Evolutionary conservation across 257 asterid species (phyloP), one percentile per base, ranked within the genome.

Genomic region (Coffea canephora): DNA sequence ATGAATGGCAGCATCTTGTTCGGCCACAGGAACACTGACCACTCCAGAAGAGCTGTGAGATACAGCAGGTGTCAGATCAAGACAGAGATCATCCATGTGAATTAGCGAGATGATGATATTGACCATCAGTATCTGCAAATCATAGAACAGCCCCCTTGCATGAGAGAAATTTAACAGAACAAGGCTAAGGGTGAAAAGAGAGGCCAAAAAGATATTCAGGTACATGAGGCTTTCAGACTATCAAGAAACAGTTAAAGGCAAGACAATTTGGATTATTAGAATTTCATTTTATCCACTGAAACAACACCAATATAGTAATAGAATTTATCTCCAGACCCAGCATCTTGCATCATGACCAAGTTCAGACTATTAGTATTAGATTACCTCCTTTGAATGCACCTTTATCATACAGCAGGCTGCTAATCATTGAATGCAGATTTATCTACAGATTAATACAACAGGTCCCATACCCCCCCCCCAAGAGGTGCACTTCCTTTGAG

Each of bases 91-190:
- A 90, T 92, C 97, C 94, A 95, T 92, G 84, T 93, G 89, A 73
- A 95, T 87, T 75, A 93, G 97, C 73, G 99, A 93, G 76, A 92
- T 88, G 79, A 91, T 85, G 78, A 92, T 89, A 87, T 92, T 95
- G 90, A 90, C 97, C 94, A 88, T 84, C 85, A 93, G 86, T 88
- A 95, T 86, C 98, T 95, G 97, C 92, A 91, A 71, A 48, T 19
- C 39, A 74, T 65, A 67, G 25, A 72, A 54, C 43, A 34, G 43
- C 71, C 6, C 52, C 82, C 67, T 72, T 67, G 69, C 62, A 64
- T 69, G 69, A 64, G 75, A 43, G 69, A 34, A 67, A 52, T 43
- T 66, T 10, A 80, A 89, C 84, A 81, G 76, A 79, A 61, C 34
- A 74, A 66, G 81, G 79, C 79, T 12, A 84, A 75, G 65, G 71